Conservation (phyloP, 805 yeast species). For the Metschnikowia matae region DNA sequence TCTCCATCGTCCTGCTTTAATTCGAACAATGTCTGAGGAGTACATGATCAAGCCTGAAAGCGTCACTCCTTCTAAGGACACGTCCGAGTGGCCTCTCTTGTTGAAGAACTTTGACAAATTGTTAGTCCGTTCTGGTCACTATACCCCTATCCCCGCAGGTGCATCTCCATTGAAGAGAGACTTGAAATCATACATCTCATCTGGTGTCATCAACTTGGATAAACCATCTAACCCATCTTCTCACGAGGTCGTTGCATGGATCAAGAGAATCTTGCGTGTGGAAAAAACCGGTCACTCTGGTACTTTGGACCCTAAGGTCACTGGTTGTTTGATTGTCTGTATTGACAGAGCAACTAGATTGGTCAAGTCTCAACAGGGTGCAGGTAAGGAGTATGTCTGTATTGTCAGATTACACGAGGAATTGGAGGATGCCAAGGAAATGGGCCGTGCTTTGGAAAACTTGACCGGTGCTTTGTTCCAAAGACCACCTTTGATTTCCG, state of each 20-base stretch:
- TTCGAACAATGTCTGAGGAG: constrained; percentile 54
- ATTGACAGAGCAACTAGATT: constrained; percentile 96
- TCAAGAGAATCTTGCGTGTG: constrained; percentile 88
- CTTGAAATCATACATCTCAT: constrained; percentile 78
- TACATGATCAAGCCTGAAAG: constrained; percentile 85
- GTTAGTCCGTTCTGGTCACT: constrained; percentile 92
- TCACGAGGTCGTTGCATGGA: constrained; percentile 99
- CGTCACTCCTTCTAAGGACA: constrained; percentile 72
- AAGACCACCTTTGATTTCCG: constrained; percentile 98
- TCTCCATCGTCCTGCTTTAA: constrained; percentile 6
- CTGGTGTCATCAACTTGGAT: constrained; percentile 96
- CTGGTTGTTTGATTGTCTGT: constrained; percentile 98
- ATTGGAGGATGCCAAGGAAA: constrained; percentile 82
- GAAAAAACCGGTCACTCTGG: constrained; percentile 99
- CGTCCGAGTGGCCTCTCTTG: constrained; percentile 93
- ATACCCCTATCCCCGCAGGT: constrained; percentile 96
- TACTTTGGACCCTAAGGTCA: constrained; percentile 97
- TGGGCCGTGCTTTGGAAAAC: constrained; percentile 84
- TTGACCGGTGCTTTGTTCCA: constrained; percentile 98
- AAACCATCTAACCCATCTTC: constrained; percentile 98
- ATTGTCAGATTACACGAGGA: constrained; percentile 94
- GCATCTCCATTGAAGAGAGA: constrained; percentile 93
- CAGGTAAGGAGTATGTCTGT: constrained; percentile 99
- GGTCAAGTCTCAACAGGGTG: constrained; percentile 98
- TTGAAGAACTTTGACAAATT: constrained; percentile 92